A percentile compares a stretch with the other conserved stretches of the same genome.
These are phyloP conservation scores for Venturia pyrina DNA, from an alignment of 2,329 filamentous ascomycete species.

Conservation along the genomic window DNA sequence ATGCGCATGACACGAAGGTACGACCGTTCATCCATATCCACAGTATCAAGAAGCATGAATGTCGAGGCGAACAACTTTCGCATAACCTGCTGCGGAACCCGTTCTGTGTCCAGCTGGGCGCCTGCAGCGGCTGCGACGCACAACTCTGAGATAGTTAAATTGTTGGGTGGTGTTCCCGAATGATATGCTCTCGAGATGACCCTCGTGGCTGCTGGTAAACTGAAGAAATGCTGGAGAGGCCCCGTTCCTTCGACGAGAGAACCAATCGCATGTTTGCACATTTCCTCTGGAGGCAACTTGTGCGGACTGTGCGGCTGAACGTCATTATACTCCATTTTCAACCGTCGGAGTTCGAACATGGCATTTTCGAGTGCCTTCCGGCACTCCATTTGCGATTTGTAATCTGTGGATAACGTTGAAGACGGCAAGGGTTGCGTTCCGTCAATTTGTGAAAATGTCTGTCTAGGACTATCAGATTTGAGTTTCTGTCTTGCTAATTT, in stretches of 20 bases:
- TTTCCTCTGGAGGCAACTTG: background rate
- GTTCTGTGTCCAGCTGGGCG: slow-evolving; percentile 12
- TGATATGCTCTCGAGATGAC: slow-evolving; percentile 13
- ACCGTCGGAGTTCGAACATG: background rate
- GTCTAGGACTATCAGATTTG: background rate
- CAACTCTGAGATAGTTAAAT: slow-evolving; percentile 8
- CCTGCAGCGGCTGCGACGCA: slow-evolving; percentile 15
- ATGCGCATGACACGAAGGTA: slow-evolving; percentile 8
- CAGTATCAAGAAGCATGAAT: background rate
- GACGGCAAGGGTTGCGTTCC: background rate
- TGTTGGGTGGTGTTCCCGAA: background rate
- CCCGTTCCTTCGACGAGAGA: slow-evolving; percentile 13
- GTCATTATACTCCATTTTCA: background rate
- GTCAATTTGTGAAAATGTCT: background rate
- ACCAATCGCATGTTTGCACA: slow-evolving; percentile 11
- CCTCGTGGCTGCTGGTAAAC: slow-evolving; percentile 9
- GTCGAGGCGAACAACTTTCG: slow-evolving; percentile 10
- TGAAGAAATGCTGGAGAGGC: slow-evolving; percentile 14
- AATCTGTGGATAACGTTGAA: background rate
- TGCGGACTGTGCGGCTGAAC: background rate
- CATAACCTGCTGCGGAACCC: background rate
- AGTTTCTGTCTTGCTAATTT: slow-evolving; percentile 4
- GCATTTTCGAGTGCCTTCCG: background rate
- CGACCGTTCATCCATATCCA: background rate
- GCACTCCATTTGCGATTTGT: background rate